Base-by-base conservation (phyloP, 2,329 filamentous ascomycete species). In the Ophiostoma populinum region DNA sequence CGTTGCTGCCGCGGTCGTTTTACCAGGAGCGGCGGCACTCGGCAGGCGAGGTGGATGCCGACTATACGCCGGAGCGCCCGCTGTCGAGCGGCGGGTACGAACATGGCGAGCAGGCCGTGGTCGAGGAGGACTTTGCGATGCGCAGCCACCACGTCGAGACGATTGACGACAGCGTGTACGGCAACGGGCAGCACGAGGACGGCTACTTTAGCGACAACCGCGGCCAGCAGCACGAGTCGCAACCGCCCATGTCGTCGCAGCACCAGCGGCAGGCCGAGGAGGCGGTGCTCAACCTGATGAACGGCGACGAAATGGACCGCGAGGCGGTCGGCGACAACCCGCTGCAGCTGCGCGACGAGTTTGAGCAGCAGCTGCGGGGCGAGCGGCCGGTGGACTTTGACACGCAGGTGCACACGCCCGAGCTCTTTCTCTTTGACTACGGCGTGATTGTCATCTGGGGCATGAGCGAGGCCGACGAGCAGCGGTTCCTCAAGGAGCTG, bases 401-500 rank as follows among this genome's bases (percentile, higher is more conserved):
- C 50, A 92, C 71, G 3, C 69, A 78, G 32, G 78, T 95, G 3
- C 83, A 94, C 55, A 92, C 80, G 1, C 86, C 90, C 0, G 90
- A 98, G 54, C 70, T 94, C 2, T 98, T 98, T 52, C 65, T 98
- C 10, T 98, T 95, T 50, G 82, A 94, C 51, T 98, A 98, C 50
- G 90, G 90, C 40, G 92, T 93, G 2, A 82, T 94, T 5, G 90
- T 98, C 11, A 85, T 95, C 52, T 98, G 90, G 90, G 90, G 90
- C 46, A 95, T 98, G 90, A 78, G 80, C 0, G 63, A 80, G n/a
- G 66, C 71, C 20, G 80, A 98, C 47, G 90, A 98, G 58, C 77
- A 81, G 45, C 73, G 80, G 25, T 93, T 98, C 51, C 62, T 98
- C 12, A 90, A 90, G 47, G 87, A 98, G 48, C 80, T 98, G 42